Percentiles rank a stretch among this genome's conserved stretches.
These are phyloP conservation scores for Tylopilus plumbeoviolaceoides DNA, from an alignment of 768 basidiomycete genomes.

Conservation along the genomic window DNA sequence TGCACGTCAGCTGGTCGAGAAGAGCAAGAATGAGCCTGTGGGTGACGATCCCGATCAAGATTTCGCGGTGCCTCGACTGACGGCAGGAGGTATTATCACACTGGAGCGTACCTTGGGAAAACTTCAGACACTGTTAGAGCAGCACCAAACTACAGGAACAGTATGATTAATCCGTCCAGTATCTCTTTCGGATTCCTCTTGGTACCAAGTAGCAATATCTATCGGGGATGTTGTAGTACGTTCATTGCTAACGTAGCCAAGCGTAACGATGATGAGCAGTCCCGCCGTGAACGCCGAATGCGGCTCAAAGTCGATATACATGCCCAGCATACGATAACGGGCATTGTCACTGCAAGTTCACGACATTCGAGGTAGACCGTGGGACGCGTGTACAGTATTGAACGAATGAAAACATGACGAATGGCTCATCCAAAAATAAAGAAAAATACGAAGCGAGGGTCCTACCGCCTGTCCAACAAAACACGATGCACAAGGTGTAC, in stretches of 20 bases:
- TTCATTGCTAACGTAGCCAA: constrained; percentile 22
- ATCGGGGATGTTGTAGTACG: constrained; percentile 29
- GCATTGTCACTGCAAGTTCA: constrained; percentile 4
- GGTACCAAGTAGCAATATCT: constrained; percentile 24
- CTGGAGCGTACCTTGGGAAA: constrained; percentile 71
- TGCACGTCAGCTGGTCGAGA: constrained; percentile 60
- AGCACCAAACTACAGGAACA: constrained; percentile 10
- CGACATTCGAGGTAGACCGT: background rate
- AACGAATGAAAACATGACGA: constrained; percentile 18
- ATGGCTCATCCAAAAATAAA: constrained; percentile 5
- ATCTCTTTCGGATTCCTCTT: constrained; percentile 14
- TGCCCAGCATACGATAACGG: constrained; percentile 10
- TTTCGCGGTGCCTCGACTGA: constrained; percentile 68
- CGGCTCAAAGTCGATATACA: background rate
- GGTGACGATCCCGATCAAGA: constrained; percentile 32
- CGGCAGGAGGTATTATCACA: constrained; percentile 74
- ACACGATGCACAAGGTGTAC: constrained; percentile 2
- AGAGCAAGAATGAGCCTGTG: constrained; percentile 47
- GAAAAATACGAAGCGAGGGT: constrained; percentile 7
- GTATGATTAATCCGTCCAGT: constrained; percentile 13
- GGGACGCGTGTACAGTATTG: constrained; percentile 16
- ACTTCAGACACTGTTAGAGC: constrained; percentile 45
- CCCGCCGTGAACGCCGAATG: constrained; percentile 1
- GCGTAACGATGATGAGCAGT: constrained; percentile 4
- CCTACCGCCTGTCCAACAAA: constrained; percentile 6